These are phyloP conservation scores for Drechmeria coniospora DNA, from an alignment of 2,329 filamentous ascomycete genomes.

Conservation along the genomic window DNA sequence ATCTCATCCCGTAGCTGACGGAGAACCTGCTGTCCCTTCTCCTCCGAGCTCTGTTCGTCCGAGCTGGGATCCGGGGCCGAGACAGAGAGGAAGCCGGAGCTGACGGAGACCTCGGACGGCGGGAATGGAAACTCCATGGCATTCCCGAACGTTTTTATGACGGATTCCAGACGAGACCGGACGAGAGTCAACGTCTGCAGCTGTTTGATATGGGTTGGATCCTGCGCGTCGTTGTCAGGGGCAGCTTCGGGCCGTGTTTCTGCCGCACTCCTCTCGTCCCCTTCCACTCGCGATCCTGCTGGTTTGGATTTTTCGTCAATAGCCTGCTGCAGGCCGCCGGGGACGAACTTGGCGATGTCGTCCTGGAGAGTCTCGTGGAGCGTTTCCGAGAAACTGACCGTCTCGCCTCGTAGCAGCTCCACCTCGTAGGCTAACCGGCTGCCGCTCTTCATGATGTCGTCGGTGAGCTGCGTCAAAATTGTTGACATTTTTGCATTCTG, in stretches of 20 bases:
- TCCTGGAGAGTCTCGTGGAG: slow-evolving; percentile 56
- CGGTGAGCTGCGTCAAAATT: slow-evolving; percentile 75
- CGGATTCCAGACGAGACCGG: slow-evolving; percentile 67
- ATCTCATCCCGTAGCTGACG: slow-evolving; percentile 59
- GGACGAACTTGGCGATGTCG: slow-evolving; percentile 60
- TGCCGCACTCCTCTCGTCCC: slow-evolving; percentile 8
- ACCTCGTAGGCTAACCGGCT: slow-evolving; percentile 87
- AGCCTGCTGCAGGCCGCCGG: slow-evolving; percentile 30
- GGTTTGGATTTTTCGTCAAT: no score
- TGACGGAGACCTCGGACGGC: slow-evolving; percentile 70
- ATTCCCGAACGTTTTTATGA: slow-evolving; percentile 83
- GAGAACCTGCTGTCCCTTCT: slow-evolving; percentile 74
- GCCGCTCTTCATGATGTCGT: slow-evolving; percentile 84
- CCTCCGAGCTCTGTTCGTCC: slow-evolving; percentile 54
- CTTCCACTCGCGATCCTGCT: slow-evolving; percentile 12
- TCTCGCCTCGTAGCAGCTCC: slow-evolving; percentile 80
- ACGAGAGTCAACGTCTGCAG: slow-evolving; percentile 73
- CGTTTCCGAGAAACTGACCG: slow-evolving; percentile 62
- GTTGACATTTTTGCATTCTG: slow-evolving; percentile 73
- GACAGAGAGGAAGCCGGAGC: slow-evolving; percentile 77
- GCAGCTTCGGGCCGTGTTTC: slow-evolving; percentile 9
- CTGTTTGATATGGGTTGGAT: slow-evolving; percentile 58
- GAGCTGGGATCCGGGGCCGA: slow-evolving; percentile 64
- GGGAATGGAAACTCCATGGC: slow-evolving; percentile 93
- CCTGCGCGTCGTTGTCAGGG: slow-evolving; percentile 14